A percentile compares a stretch with the other conserved stretches of the same genome.
Evolutionary conservation across 805 yeast genomes (phyloP).

Genomic region (Henningerozyma blattae): DNA sequence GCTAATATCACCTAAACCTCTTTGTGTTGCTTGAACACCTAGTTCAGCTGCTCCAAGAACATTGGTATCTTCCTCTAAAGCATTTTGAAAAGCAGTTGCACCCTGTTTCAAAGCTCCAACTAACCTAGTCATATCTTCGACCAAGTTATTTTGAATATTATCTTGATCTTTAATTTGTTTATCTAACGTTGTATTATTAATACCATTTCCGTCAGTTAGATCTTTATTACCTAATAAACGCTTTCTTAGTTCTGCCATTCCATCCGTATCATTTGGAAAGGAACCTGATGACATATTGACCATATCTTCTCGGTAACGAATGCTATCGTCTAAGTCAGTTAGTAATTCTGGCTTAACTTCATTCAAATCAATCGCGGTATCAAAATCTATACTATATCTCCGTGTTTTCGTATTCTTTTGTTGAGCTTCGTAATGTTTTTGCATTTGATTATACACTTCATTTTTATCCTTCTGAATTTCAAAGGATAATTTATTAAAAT

Average conservation of each 20-base stretch:
- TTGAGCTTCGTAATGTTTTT: slow-evolving; percentile 8
- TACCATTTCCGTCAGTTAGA: slow-evolving; percentile 1
- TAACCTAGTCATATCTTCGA: slow-evolving; percentile 29
- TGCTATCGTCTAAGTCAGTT: no score
- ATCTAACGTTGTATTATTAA: slow-evolving; percentile 15
- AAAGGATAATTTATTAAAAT: slow-evolving; percentile 6
- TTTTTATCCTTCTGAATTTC: slow-evolving; percentile 5
- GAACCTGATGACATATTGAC: background rate
- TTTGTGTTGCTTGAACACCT: slow-evolving; percentile 29
- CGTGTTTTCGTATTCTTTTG: slow-evolving; percentile 10
- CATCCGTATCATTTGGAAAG: slow-evolving; percentile 8
- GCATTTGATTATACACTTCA: slow-evolving; percentile 3
- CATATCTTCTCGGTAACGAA: no score
- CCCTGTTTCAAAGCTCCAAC: slow-evolving; percentile 27
- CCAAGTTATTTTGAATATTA: slow-evolving; percentile 25
- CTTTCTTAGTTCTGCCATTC: slow-evolving; percentile 21
- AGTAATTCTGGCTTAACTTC: background rate
- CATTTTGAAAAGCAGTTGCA: slow-evolving; percentile 30
- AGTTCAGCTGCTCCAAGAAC: slow-evolving; percentile 31
- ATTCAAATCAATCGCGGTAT: slow-evolving; percentile 4
- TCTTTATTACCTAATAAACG: slow-evolving; percentile 18
- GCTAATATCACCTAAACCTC: slow-evolving; percentile 22
- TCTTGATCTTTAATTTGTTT: slow-evolving; percentile 28
- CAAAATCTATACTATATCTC: slow-evolving; percentile 23
- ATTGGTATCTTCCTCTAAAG: slow-evolving; percentile 27